Conservation (phyloP, 2,329 filamentous ascomycete species). For the Hypoxylon sp. region DNA sequence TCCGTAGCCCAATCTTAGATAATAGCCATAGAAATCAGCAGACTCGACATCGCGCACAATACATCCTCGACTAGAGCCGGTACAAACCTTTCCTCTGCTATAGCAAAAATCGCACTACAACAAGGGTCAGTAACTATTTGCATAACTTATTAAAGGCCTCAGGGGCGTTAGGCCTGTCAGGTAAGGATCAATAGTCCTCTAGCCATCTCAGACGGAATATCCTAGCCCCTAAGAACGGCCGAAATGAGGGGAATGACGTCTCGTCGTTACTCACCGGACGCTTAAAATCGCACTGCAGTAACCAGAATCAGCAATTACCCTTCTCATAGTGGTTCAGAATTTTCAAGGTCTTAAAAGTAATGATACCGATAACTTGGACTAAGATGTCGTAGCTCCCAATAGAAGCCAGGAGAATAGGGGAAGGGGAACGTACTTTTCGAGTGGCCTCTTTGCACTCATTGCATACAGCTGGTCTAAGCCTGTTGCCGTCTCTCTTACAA, state of each 20-base stretch:
- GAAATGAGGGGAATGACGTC: neutral
- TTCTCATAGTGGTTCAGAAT: neutral
- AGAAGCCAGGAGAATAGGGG: no score
- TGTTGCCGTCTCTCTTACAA: no score
- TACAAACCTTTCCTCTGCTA: neutral
- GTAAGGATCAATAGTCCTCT: neutral
- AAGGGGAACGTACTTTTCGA: neutral
- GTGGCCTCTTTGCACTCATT: neutral
- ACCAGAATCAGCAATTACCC: constrained; percentile 3
- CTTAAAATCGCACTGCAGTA: constrained; percentile 14
- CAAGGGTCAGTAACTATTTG: neutral
- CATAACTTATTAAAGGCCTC: neutral
- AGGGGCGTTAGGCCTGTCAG: neutral
- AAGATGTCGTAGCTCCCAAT: neutral
- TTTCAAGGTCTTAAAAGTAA: neutral
- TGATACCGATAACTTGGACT: neutral
- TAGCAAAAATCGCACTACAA: neutral
- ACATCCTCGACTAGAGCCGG: neutral
- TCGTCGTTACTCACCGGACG: constrained; percentile 15
- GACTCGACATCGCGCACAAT: constrained; percentile 12
- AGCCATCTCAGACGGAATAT: neutral
- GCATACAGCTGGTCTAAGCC: no score
- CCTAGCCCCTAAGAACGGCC: neutral
- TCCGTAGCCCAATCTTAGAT: constrained; percentile 16
- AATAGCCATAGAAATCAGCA: constrained; percentile 31